Evolutionary conservation across 2,329 filamentous ascomycete species (phyloP).

Genomic region (Ascochyta viciae-villosae): DNA sequence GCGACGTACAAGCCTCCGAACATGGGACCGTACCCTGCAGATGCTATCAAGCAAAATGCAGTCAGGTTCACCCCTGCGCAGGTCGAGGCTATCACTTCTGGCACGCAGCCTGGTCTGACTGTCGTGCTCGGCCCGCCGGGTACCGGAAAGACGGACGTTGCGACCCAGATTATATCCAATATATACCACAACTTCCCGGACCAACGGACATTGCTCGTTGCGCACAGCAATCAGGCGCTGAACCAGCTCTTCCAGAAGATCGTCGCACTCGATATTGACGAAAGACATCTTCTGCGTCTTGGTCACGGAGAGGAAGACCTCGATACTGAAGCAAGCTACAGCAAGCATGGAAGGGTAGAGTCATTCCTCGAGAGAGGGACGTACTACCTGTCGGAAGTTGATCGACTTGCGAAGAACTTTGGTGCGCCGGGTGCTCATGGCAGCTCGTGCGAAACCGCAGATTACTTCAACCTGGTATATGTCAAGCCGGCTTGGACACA

Average conservation of each 20-base stretch:
- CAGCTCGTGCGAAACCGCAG: slow-evolving; percentile 93
- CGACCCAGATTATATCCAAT: slow-evolving; percentile 98
- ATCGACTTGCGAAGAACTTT: slow-evolving; percentile 83
- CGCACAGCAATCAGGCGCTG: slow-evolving; percentile 96
- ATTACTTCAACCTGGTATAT: slow-evolving; percentile 95
- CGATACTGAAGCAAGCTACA: slow-evolving; percentile 83
- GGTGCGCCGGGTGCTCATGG: slow-evolving; percentile 92
- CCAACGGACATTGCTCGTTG: slow-evolving; percentile 89
- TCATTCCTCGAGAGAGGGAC: slow-evolving; percentile 91
- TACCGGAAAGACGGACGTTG: slow-evolving; percentile 98
- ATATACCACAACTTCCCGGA: slow-evolving; percentile 97
- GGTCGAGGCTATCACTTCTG: slow-evolving; percentile 90
- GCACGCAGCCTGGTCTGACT: slow-evolving; percentile 91
- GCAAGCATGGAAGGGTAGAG: slow-evolving; percentile 93
- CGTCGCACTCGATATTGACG: slow-evolving; percentile 92
- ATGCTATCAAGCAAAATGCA: slow-evolving; percentile 80
- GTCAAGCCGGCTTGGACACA: slow-evolving; percentile 86
- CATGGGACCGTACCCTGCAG: slow-evolving; percentile 85
- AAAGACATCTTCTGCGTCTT: slow-evolving; percentile 87
- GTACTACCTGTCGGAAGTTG: slow-evolving; percentile 80
- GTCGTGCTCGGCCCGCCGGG: slow-evolving; percentile 94
- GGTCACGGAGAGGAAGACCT: slow-evolving; percentile 96
- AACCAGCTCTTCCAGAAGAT: slow-evolving; percentile 99
- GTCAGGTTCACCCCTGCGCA: slow-evolving; percentile 92
- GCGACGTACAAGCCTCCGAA: slow-evolving; percentile 91